Conservation (phyloP, 2,329 filamentous ascomycete species). For the Amauroascus niger region DNA sequence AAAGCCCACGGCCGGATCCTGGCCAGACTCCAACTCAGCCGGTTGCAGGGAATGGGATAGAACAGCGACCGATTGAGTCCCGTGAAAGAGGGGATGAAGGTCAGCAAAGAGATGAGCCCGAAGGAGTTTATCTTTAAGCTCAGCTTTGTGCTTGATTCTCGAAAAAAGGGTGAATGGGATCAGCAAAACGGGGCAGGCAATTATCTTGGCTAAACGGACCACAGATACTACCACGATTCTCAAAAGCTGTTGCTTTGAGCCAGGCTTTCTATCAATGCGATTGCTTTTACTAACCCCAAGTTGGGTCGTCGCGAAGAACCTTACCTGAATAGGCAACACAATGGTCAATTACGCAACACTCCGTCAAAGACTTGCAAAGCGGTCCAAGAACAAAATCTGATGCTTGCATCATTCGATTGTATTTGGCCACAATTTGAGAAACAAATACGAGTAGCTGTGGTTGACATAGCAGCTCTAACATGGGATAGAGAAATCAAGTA, state of each 20-base stretch:
- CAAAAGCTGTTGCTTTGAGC: neutral
- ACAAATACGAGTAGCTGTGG: constrained; percentile 1
- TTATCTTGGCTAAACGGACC: neutral
- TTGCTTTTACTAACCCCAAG: neutral
- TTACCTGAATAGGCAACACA: neutral
- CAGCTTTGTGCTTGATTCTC: neutral
- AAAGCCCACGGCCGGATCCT: neutral
- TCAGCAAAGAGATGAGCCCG: constrained; percentile 1
- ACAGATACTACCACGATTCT: neutral
- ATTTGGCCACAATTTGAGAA: constrained; percentile 4
- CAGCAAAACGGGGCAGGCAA: neutral
- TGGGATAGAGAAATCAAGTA: constrained; percentile 9
- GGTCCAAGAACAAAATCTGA: neutral
- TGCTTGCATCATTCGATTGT: neutral
- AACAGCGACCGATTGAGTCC: neutral
- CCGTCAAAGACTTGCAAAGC: neutral
- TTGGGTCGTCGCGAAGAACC: neutral
- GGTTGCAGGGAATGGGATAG: neutral
- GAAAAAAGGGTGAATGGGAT: neutral
- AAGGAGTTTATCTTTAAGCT: constrained; percentile 28
- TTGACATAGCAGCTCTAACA: constrained; percentile 3
- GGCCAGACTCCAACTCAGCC: neutral
- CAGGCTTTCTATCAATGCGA: neutral
- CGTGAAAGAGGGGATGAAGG: neutral
- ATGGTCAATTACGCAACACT: neutral